Evolutionary conservation across 1,139 yeast genomes (phyloP).

Genomic region (Taiozyma sp.): DNA sequence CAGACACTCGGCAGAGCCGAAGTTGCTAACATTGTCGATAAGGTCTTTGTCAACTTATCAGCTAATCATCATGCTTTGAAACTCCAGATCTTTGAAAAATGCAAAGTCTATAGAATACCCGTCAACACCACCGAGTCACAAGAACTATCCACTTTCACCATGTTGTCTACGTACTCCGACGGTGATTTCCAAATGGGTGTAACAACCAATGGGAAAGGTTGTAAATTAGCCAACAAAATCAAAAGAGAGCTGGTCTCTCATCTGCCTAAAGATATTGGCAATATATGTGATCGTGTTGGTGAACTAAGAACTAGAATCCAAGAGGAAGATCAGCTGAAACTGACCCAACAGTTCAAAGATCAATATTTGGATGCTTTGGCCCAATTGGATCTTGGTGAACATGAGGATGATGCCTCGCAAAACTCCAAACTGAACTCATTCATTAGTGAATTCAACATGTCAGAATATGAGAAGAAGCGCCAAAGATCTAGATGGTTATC

Average conservation of each 20-base stretch:
- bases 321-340: constrained; percentile 41
- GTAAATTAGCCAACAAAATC: constrained; percentile 77
- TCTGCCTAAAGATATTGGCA: constrained; percentile 68
- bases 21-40: constrained; percentile 64
- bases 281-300: constrained; percentile 67
- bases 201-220: constrained; percentile 87
- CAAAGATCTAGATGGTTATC: constrained; percentile 81
- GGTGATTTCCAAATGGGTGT: constrained; percentile 83
- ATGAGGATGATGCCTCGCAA: constrained; percentile 70
- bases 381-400: constrained; percentile 38
- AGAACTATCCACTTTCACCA: constrained; percentile 67
- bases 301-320: constrained; percentile 54
- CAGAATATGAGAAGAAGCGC: constrained; percentile 45
- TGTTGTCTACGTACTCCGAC: constrained; percentile 65
- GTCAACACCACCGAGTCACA: constrained; percentile 76
- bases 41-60: constrained; percentile 61
- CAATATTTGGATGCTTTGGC: constrained; percentile 19
- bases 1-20: constrained; percentile 56
- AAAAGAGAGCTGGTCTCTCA: constrained; percentile 65
- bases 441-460: constrained; percentile 56
- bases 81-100: constrained; percentile 39
- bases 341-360: constrained; percentile 10
- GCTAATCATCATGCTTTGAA: constrained; percentile 29
- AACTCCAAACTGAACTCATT: constrained; percentile 54
- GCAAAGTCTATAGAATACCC: constrained; percentile 68